These are phyloP conservation scores for Microdochium trichocladiopsis DNA, from an alignment of 2,329 filamentous ascomycete species.

Conservation along the genomic window DNA sequence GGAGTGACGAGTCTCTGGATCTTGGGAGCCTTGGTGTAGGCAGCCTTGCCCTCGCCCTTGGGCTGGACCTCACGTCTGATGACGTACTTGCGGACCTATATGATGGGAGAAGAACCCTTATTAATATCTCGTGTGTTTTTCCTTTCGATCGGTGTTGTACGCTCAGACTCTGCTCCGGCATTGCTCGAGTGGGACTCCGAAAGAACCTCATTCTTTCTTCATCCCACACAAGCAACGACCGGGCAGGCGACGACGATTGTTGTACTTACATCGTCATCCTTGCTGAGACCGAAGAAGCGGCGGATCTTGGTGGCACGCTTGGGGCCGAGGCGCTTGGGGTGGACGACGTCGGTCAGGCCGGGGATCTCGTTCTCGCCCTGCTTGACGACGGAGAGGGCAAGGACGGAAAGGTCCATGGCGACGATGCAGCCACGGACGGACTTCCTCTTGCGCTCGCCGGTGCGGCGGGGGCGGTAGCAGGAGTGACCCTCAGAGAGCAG, in stretches of 20 bases:
- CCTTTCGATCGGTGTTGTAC: conserved; percentile 8
- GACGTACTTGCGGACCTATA: conserved; percentile 97
- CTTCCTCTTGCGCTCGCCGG: conserved; percentile 99
- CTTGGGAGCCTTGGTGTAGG: conserved; percentile 99
- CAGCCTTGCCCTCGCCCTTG: conserved; percentile 94
- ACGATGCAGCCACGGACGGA: conserved; percentile 98
- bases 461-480: conserved; percentile 97
- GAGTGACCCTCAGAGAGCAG: conserved; percentile 95
- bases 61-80: conserved; percentile 97
- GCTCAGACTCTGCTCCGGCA: conserved; percentile 33
- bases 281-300: conserved; percentile 99
- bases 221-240: conserved; percentile 34
- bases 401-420: conserved; percentile 87
- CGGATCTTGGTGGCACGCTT: conserved; percentile 99
- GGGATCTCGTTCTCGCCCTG: conserved; percentile 92
- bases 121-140: conserved; percentile 1
- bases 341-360: conserved; percentile 93
- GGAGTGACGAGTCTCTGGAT: conserved; percentile 99
- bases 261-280: conserved; percentile 99
- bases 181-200: conserved; percentile 35
- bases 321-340: conserved; percentile 98
- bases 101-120: conserved; percentile 4
- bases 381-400: conserved; percentile 95
- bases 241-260: conserved; percentile 67
- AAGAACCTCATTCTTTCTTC: conserved; percentile 14